Evolutionary conservation across 169 alveolate species (phyloP), one percentile per base, ranked within the genome.

Genomic region (Fabrea salina): DNA sequence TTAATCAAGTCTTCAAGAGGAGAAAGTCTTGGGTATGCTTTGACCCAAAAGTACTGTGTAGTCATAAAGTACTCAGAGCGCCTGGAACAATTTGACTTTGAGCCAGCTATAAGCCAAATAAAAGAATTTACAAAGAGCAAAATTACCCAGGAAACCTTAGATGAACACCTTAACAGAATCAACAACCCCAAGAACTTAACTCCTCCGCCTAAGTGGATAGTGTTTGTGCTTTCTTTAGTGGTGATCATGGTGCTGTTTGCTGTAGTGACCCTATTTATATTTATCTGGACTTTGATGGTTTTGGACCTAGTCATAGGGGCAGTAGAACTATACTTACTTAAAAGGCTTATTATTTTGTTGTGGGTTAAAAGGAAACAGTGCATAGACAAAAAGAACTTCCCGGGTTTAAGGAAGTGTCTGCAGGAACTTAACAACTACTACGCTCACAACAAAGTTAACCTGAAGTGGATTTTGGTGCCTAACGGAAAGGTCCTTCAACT

Each of bases 231-330:
- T 51, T 27, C 59, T 22, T 7, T 51, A 0, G 19, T 27, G 3
- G 27, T 51, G 59, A 51, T 51, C 39, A 51, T 51, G 59, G 27
- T 27, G 3, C 27, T 51, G 59, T 51, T 51, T 27, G 6, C 33
- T 5, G 32, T 64, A 40, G 35, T 64, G n/a, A 51, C 41, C 25
- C 16, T 64, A 37, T n/a, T n/a, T n/a, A n/a, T n/a, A n/a, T n/a
- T n/a, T n/a, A 40, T 64, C 16, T 64, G 75, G 57, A 35, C 37
- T 32, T 19, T 64, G 16, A 39, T 64, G n/a, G 41, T 64, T 35
- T 56, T 64, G 35, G 75, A 64, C 51, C n/a, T 64, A 19, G 75
- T 64, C 19, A 40, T 64, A 39, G 30, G 35, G 27, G 75, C 75
- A 22, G 49, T 19, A 41, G 75, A 33, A 37, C 16, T 64, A 22